Evolutionary conservation across 495 filamentous ascomycete genomes (phyloP).

Genomic region (Aspergillus sparsus): DNA sequence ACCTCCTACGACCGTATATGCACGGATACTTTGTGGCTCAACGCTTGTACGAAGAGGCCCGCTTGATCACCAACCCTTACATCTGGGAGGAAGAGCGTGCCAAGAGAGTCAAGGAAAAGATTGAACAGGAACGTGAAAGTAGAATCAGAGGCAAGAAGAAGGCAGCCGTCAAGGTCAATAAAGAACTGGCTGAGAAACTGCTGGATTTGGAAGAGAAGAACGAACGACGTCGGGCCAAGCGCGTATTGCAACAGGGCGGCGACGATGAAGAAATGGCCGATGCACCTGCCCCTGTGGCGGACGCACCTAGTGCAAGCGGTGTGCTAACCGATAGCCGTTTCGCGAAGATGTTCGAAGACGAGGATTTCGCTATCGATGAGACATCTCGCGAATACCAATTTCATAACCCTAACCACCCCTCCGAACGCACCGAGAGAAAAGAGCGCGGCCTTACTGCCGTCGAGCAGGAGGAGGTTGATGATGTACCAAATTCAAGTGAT

Average conservation of each 20-base stretch:
- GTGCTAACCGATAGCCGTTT: constrained; percentile 85
- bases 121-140: constrained; percentile 89
- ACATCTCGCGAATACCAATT: constrained; percentile 80
- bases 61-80: constrained; percentile 87
- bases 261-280: constrained; percentile 52
- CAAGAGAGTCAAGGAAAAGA: constrained; percentile 85
- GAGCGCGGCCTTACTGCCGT: constrained; percentile 65
- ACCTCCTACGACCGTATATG: constrained; percentile 91
- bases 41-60: constrained; percentile 90
- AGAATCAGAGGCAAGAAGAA: constrained; percentile 92
- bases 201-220: constrained; percentile 78
- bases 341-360: constrained; percentile 83
- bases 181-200: constrained; percentile 79
- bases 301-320: constrained; percentile 42
- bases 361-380: constrained; percentile 91
- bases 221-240: constrained; percentile 62
- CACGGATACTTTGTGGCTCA: constrained; percentile 97
- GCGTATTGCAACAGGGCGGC: constrained; percentile 57
- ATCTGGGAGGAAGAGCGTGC: constrained; percentile 86
- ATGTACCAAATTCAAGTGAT: constrained; percentile 46
- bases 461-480: constrained; percentile 62
- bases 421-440: constrained; percentile 35
- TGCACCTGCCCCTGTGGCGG: constrained; percentile 31
- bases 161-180: constrained; percentile 87
- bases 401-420: constrained; percentile 79